Base-by-base conservation (phyloP, 352 stramenopile genomes). In the Pythium folliculosum region DNA sequence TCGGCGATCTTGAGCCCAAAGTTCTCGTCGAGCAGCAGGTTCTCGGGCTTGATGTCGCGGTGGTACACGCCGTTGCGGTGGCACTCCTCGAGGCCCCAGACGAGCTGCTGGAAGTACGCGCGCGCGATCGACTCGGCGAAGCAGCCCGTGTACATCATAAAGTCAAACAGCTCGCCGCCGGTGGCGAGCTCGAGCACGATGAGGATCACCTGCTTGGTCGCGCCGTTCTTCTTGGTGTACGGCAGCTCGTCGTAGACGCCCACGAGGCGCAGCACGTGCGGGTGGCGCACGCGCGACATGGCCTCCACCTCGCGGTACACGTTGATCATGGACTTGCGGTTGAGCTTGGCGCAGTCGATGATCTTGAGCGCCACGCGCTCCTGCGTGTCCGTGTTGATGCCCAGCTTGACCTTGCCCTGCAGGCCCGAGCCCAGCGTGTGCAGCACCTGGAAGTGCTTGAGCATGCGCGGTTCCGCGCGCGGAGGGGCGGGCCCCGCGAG, bases 1-100 rank as follows among this genome's bases (percentile, higher is more conserved):
- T 99, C 96, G 6, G 91, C 95, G 25, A 99, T 89, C 68, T 98
- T 98, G 65, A 98, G 70, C 10, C 72, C 54, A 60, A 92, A 93
- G 35, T 84, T 78, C 19, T 89, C 78, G 71, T 97, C 89, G 35
- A 98, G 64, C 16, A 98, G 73, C 50, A 98, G 66, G 67, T 98
- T 98, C 67, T 98, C 94, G 5, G 93, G 94, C 75, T 98, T 98
- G 63, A 98, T 94, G 67, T 98, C 94, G 55, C 93, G 89, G 54
- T 97, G 90, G 72, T 91, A 94, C n/a, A 97, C 86, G 49, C 87
- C 85, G 56, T 84, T 86, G 19, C 57, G 65, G 71, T 97, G 90
- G 70, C 88, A 97, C 49, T 80, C 79, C 53, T 92, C 84, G 25
- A 97, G 76, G 0, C 89, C 91, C 13, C 71, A 57, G 30, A 96